Evolutionary conservation across 1,139 yeast genomes (phyloP), one percentile per base, ranked within the genome.

Genomic region (Wickerhamomyces sp.): DNA sequence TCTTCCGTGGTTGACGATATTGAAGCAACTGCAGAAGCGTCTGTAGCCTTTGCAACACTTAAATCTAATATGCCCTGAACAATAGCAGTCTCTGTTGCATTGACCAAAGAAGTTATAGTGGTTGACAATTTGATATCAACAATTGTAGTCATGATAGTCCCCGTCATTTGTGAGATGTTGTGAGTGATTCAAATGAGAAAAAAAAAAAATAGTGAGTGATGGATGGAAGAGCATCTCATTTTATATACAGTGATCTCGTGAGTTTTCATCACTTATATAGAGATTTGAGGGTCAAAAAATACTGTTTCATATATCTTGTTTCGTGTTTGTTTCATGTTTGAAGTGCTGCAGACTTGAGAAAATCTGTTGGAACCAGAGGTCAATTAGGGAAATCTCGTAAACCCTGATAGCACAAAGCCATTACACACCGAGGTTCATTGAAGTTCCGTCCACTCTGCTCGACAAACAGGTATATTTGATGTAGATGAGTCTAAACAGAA

Each of bases 21-120:
- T 8, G 11, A 15, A 7, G 10, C 33, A 30, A 27, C 11, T 10
- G 15, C 15, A 15, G 15, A 10, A 8, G 29, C 9, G 15, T 27
- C n/a, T 29, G 15, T 35, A 27, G 31, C 27, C 7, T 23, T 10
- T 10, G 34, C 23, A 18, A 44, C 15, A 29, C 26, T 35, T 9
- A 56, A 34, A 32, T 51, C 51, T 14, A 55, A 34, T 5, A 57
- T 36, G 2, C 58, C 60, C 37, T 52, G 44, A 4, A 56, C 49
- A 4, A 56, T 45, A 9, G 53, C 55, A 5, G 58, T 54, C 27
- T 48, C 46, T 8, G 53, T 52, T 14, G 41, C 36, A 3, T 47
- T 44, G 0, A 53, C 3, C 0, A 44, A 13, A 1, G 54, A 45
- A 2, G 54, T 52, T 11, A 50, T 9, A 1, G 58, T 56, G 3